These are phyloP conservation scores for Lasiosphaeria miniovina DNA, from an alignment of 495 filamentous ascomycete genomes.

Conservation along the genomic window DNA sequence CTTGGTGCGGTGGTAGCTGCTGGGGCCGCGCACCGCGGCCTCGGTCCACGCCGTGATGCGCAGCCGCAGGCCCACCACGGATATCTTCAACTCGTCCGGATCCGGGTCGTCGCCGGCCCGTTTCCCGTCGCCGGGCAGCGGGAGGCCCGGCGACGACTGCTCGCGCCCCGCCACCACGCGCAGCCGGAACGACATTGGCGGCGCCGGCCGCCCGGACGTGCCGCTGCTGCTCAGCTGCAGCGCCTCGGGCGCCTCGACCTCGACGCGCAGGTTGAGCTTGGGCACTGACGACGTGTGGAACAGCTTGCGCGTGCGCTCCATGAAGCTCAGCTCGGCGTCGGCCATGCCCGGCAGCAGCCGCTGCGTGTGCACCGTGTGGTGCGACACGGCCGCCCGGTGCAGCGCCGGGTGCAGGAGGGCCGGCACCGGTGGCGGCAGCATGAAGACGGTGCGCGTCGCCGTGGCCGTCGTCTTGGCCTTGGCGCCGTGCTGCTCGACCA, in stretches of 20 bases:
- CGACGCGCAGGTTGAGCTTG: background rate
- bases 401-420: background rate
- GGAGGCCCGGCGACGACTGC: background rate
- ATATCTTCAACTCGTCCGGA: background rate
- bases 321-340: background rate
- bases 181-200: background rate
- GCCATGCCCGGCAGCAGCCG: background rate
- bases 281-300: background rate
- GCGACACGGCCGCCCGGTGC: background rate
- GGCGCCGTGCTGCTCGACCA: constrained; percentile 1
- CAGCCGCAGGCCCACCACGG: background rate
- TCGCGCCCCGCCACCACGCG: background rate
- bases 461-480: background rate
- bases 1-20: background rate
- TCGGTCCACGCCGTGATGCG: background rate
- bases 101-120: background rate
- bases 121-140: background rate
- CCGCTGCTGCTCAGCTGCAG: background rate
- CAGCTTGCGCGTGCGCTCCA: background rate
- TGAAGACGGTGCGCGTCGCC: background rate
- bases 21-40: background rate
- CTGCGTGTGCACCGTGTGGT: background rate
- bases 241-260: background rate
- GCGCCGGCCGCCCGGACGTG: background rate
- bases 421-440: background rate